These are phyloP conservation scores for Moricandia arvensis DNA, from an alignment of 345 rosid species.

Conservation along the genomic window DNA sequence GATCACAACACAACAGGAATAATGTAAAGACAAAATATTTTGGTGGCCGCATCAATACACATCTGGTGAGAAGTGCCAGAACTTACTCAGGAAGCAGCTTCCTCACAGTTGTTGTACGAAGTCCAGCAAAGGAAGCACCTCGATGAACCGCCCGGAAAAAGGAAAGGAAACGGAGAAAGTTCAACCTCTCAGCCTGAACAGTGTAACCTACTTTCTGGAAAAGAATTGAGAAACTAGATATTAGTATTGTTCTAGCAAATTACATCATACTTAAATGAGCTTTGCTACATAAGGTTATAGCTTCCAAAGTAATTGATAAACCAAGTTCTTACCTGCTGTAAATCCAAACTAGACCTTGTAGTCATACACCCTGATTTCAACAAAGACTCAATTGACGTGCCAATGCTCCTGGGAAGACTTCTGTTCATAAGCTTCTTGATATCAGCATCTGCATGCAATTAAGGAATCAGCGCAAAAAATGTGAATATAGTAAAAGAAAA, in stretches of 20 bases:
- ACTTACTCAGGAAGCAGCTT: slow-evolving; percentile 96
- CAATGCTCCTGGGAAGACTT: slow-evolving; percentile 48
- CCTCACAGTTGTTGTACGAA: slow-evolving; percentile 93
- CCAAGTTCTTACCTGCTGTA: slow-evolving; percentile 67
- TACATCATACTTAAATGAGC: background rate
- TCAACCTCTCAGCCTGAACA: slow-evolving; percentile 97
- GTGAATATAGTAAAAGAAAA: background rate
- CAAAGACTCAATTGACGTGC: slow-evolving; percentile 65
- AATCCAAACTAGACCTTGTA: slow-evolving; percentile 79
- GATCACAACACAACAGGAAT: slow-evolving; percentile 8
- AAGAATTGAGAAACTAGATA: background rate
- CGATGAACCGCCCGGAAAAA: slow-evolving; percentile 96
- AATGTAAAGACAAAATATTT: slow-evolving; percentile 6
- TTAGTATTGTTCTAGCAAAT: background rate
- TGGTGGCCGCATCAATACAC: slow-evolving; percentile 13
- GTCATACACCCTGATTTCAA: slow-evolving; percentile 73
- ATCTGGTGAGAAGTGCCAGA: slow-evolving; percentile 14
- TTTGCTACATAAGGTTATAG: slow-evolving; percentile 8
- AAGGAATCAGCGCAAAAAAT: background rate
- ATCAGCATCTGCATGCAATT: slow-evolving; percentile 53
- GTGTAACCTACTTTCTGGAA: slow-evolving; percentile 87
- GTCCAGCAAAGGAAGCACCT: slow-evolving; percentile 95
- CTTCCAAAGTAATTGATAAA: slow-evolving; percentile 15
- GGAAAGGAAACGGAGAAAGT: slow-evolving; percentile 83
- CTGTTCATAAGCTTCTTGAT: slow-evolving; percentile 67